phyloP scores from a whole-genome alignment of 176 grass and related monocot genomes.

The Secale cereale region DNA sequence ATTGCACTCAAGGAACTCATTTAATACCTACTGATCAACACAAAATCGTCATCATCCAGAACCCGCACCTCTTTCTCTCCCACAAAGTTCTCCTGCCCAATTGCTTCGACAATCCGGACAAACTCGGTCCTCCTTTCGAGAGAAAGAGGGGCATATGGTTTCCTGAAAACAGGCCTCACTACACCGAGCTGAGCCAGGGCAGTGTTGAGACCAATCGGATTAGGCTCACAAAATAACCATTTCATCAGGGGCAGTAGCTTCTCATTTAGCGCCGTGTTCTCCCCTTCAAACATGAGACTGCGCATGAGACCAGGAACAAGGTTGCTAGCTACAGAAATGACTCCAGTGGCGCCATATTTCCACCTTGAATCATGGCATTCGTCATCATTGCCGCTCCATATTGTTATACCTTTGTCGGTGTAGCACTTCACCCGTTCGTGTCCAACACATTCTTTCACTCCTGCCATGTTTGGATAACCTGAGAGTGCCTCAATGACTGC shows the following conservation, averaged over 20 bases:
- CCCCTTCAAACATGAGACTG: slow-evolving; percentile 57
- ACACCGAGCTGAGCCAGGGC: slow-evolving; percentile 78
- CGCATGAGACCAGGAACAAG: slow-evolving; percentile 79
- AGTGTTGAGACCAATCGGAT: slow-evolving; percentile 80
- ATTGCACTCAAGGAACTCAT: neutral
- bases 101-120: slow-evolving; percentile 55
- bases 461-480: slow-evolving; percentile 58
- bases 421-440: slow-evolving; percentile 67
- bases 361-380: slow-evolving; percentile 84
- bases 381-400: slow-evolving; percentile 79
- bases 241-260: slow-evolving; percentile 70
- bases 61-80: slow-evolving; percentile 56
- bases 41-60: slow-evolving; percentile 75
- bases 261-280: slow-evolving; percentile 45
- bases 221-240: slow-evolving; percentile 79
- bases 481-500: slow-evolving; percentile 52
- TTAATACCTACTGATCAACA: slow-evolving; percentile 76
- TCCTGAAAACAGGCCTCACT: slow-evolving; percentile 61
- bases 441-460: slow-evolving; percentile 84
- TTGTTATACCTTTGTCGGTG: slow-evolving; percentile 55
- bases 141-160: slow-evolving; percentile 78
- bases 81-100: slow-evolving; percentile 70
- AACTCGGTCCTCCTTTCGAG: slow-evolving; percentile 68
- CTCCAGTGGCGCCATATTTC: slow-evolving; percentile 64
- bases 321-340: slow-evolving; percentile 76